Evolutionary conservation across 2,329 filamentous ascomycete genomes (phyloP), one percentile per base, ranked within the genome.

Genomic region (Pleomassaria siparia): DNA sequence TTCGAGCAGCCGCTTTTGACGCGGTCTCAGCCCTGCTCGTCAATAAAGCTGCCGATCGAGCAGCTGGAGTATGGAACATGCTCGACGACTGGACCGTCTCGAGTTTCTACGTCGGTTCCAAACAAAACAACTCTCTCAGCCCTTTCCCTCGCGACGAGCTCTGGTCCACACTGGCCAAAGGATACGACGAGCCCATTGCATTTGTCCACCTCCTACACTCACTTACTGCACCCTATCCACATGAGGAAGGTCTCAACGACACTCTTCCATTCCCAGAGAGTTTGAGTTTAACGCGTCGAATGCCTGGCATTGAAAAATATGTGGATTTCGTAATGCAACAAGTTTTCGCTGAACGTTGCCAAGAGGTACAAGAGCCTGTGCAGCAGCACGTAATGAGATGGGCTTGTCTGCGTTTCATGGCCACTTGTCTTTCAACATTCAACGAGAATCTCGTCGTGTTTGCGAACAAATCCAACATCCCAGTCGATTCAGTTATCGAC

Each of bases 381-480:
- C 89, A 95, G 65, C 80, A 84, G 21, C 83, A 86, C 36, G 78
- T 92, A 8, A 74, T 97, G 44, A 85, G 87, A 40, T 85, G 88
- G 57, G 87, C 84, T 50, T 96, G 91, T 66, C 78, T 99, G 20
- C 84, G 90, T 29, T 95, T 99, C 65, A 87, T 91, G 37, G 75
- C 86, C 16, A 82, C 84, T 2, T 94, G 90, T 63, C 74, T 99
- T 18, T 80, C 80, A 8, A 91, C 85, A 0, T 99, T 99, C 76
- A 97, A 99, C 69, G 94, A 99, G 67, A 87, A 96, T 59, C 80
- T 97, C 10, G 87, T 97, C 32, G 79, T 92, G 24, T 83, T 96
- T 59, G 87, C 88, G 30, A 95, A 90, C 66, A 82, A 87, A 62
- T 88, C 89, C 2, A 87, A 81, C 50, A 78, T 95, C 24, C 76